phyloP scores from a whole-genome alignment of 306 rosid species.

The Ammopiptanthus mongolicus region DNA sequence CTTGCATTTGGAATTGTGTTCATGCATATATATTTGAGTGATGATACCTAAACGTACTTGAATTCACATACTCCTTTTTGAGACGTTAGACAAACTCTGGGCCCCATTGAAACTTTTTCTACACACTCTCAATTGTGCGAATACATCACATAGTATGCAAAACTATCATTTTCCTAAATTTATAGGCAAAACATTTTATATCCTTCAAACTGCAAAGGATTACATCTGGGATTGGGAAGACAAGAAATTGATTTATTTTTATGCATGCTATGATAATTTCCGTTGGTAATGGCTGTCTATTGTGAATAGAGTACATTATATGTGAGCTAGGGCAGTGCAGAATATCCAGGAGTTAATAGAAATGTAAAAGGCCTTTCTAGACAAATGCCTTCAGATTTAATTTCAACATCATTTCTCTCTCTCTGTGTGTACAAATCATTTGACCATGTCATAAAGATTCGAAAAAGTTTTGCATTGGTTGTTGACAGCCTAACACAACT shows the following conservation, averaged over 20 bases:
- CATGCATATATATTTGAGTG: background rate
- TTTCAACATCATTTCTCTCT: background rate
- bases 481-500: background rate
- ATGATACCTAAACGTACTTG: background rate
- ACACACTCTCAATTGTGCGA: background rate
- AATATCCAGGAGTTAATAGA: background rate
- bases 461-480: background rate
- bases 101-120: background rate
- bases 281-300: background rate
- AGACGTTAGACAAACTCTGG: background rate
- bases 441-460: background rate
- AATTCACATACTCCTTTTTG: background rate
- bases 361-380: background rate
- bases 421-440: background rate
- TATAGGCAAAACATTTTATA: background rate
- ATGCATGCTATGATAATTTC: background rate
- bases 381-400: background rate
- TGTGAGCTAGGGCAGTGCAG: background rate
- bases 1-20: background rate
- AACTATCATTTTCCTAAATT: background rate
- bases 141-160: background rate
- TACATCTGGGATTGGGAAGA: background rate
- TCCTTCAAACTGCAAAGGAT: background rate
- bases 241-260: background rate
- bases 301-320: background rate